Conservation (phyloP, 192 early-diverging fungal genomes). For the Martensiomyces pterosporus region DNA sequence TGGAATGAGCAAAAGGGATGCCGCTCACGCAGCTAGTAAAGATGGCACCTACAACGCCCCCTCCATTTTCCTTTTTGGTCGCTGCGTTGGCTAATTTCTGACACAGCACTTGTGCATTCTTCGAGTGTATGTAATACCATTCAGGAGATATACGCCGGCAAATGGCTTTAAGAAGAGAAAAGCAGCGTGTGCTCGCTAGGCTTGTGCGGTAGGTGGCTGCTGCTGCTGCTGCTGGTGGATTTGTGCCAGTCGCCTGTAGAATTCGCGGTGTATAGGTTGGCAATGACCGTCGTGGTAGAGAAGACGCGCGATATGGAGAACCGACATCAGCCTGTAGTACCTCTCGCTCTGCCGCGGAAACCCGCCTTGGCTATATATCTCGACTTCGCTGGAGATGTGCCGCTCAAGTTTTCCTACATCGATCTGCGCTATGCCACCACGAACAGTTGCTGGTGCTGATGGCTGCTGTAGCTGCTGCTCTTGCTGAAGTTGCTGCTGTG, state of each 20-base stretch:
- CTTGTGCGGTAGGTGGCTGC: constrained; percentile 4
- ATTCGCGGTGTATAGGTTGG: constrained; percentile 48
- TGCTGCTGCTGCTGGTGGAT: constrained; percentile 47
- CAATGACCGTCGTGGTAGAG: constrained; percentile 50
- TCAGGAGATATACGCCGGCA: too few species aligned
- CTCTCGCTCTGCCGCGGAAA: constrained; percentile 49
- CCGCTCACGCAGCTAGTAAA: constrained; percentile 17
- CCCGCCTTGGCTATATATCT: constrained; percentile 40
- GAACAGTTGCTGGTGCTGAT: constrained; percentile 10
- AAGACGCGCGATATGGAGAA: constrained; percentile 46
- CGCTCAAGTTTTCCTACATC: constrained; percentile 31
- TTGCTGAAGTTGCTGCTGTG: background rate
- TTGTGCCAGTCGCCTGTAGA: constrained; percentile 43
- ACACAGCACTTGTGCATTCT: too few species aligned
- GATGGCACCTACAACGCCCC: too few species aligned
- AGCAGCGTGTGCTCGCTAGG: constrained; percentile 11
- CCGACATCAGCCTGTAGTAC: constrained; percentile 52
- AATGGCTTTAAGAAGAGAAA: too few species aligned
- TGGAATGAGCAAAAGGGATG: constrained; percentile 35
- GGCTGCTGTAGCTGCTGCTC: background rate
- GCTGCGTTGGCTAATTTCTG: too few species aligned
- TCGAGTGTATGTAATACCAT: too few species aligned
- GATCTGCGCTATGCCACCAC: constrained; percentile 46
- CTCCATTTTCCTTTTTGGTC: too few species aligned
- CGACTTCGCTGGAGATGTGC: constrained; percentile 40